phyloP scores from a whole-genome alignment of 768 basidiomycete genomes.

The Pleurotus salmoneostramineus region DNA sequence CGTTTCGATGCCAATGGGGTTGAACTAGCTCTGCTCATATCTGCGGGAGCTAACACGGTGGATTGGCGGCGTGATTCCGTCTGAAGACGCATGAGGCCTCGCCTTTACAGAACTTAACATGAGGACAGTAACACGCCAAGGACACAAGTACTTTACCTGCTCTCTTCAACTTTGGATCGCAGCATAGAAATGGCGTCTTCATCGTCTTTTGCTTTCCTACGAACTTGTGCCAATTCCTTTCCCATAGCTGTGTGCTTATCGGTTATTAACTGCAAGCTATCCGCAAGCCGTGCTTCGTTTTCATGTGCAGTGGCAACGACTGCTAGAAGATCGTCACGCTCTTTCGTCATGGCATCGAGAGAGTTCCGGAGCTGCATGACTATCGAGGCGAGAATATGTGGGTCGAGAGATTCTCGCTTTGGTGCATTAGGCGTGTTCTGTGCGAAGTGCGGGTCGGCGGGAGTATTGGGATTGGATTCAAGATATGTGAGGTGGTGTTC shows the following conservation, averaged over 20 bases:
- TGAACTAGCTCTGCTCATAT: constrained; percentile 38
- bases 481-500: constrained; percentile 70
- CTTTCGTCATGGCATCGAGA: constrained; percentile 58
- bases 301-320: constrained; percentile 45
- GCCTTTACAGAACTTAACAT: constrained; percentile 33
- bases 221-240: constrained; percentile 48
- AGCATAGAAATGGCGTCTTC: constrained; percentile 75
- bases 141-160: constrained; percentile 49
- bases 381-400: constrained; percentile 72
- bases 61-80: constrained; percentile 69
- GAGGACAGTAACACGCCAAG: constrained; percentile 1
- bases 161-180: constrained; percentile 84
- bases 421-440: constrained; percentile 8
- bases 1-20: constrained; percentile 40
- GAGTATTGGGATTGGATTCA: constrained; percentile 54
- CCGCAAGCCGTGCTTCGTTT: constrained; percentile 57
- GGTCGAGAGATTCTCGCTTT: constrained; percentile 55
- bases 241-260: constrained; percentile 61
- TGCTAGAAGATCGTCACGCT: constrained; percentile 64
- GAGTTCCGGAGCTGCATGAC: constrained; percentile 69
- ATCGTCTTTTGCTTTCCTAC: constrained; percentile 58
- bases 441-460: constrained; percentile 21
- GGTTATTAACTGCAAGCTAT: constrained; percentile 59
- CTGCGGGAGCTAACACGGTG: constrained; percentile 42
- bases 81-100: constrained; percentile 84